Evolutionary conservation across 2,329 filamentous ascomycete genomes (phyloP), one percentile per base, ranked within the genome.

Genomic region (Pseudogymnoascus destructans): DNA sequence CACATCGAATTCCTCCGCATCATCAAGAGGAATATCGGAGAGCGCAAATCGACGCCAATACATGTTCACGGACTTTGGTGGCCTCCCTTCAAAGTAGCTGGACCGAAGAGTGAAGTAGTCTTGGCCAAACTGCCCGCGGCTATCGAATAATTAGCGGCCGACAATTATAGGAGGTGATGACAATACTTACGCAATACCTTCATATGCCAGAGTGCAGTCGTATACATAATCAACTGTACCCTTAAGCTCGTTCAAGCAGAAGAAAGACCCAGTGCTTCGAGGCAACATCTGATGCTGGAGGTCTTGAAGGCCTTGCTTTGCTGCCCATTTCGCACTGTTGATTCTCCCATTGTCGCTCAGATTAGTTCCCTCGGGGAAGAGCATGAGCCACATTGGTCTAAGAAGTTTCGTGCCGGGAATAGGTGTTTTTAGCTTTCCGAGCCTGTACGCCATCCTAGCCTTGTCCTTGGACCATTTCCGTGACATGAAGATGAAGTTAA

Each of bases 51-150:
- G 84, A 57, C 93, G 83, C 89, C 92, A 98, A 72, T 95, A 87
- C 76, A 97, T 91, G 72, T 96, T 97, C 66, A 97, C 91, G 1
- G 90, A 95, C 70, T 91, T 95, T 1, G 92, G 93, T 0, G 91
- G 86, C 1, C 88, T 82, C 10, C 93, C 91, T 70, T 93, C 82
- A 62, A 96, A 85, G 69, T 93, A 95, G 3, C 89, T 95, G 55
- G 90, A 90, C 2, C 82, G 80, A 3, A 98, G 77, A 0, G 88
- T 91, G 71, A 95, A 97, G 66, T 88, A 86, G 55, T 95, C 83
- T 69, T 97, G 91, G n/a, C 92, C 91, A 64, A 85, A 96, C 65
- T 86, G 79, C 36, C 85, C 87, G 60, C 85, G 86, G 21, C 63
- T 70, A 36, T 58, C 36, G 27, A 32, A 15, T 5, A 17, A 25